Evolutionary conservation across 768 basidiomycete species (phyloP), one percentile per base, ranked within the genome.

Genomic region (Calocybe indica): DNA sequence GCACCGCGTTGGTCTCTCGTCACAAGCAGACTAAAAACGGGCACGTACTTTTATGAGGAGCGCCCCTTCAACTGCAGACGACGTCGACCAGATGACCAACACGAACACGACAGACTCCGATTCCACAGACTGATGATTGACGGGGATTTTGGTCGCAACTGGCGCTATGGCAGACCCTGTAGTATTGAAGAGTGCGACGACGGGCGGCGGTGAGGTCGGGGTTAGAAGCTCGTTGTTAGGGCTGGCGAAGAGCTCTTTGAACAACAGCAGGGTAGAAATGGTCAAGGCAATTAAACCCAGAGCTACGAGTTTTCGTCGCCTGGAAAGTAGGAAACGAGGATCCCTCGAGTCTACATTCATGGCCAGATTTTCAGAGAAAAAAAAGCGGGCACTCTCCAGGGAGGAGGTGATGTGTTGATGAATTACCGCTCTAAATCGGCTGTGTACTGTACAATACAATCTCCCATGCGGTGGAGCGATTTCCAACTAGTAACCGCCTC

Each of bases 401-500:
- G 42, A n/a, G 45, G 37, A n/a, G 45, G 37, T 29, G 29, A 32
- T 32, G 40, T 42, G 31, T 45, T 39, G 22, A 42, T 37, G 15
- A 28, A 15, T 45, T n/a, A 43, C 28, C 14, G 14, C 28, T 43
- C 31, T 43, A 43, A 32, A 32, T 32, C 35, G 14, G 30, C 42
- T 33, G 30, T 43, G 35, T 15, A 41, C 31, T n/a, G 12, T 31
- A 28, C 8, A 31, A 41, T 41, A 28, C 10, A 15, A 40, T 40
- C 39, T 2, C 39, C 10, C 14, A 1, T 13, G 8, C 39, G 39
- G 12, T 28, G 12, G 42, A 40, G 31, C 10, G 3, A 5, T 33
- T 9, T 29, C 6, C 8, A 15, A 28, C 54, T 42, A 65, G 40
- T 62, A 63, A 11, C 77, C 75, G 10, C 86, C 89, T 41, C 80